Base-by-base conservation (phyloP, 1,284 basidiomycete species). In the Trametes versicolor region DNA sequence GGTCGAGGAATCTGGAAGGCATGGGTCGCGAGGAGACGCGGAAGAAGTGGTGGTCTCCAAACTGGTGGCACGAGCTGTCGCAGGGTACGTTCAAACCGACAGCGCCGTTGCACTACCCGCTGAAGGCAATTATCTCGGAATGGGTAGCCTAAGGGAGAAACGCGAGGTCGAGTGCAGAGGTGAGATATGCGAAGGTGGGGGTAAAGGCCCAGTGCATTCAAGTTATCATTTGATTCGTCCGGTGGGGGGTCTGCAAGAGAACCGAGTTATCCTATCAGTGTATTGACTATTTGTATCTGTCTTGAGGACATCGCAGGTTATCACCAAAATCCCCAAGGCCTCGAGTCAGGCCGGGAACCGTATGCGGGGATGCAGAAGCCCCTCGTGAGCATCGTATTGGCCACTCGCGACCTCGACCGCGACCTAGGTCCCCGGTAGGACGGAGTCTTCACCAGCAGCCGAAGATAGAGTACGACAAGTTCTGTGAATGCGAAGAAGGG, bases 51-150 rank as follows among this genome's bases (percentile, higher is more conserved):
- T 23, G 45, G 21, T 48, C 23, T 9, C 25, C 21, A 23, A 48
- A 48, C 23, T 48, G 21, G 45, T 48, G 45, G 45, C 45, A 48
- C 45, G 45, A 48, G 45, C 45, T 23, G 45, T 48, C 45, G 45
- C 45, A 48, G 21, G 45, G 45, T 3, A 48, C 45, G 45, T 48
- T 48, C 45, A 48, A 13, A 21, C 45, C 45, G 25, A 13, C 45
- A 13, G 7, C 23, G 45, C 45, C 45, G 25, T 48, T 15, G 45
- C 45, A 48, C 2, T 48, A 23, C 23, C 45, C 45, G 21, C 45
- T 48, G 45, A 48, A 48, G 21, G 45, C 45, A 10, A 23, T 48
- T 2, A 48, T 48, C 8, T 23, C 45, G 45, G 45, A 21, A 1
- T 48, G 45, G 10, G 45, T 13, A 2, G 21, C 45, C 23, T 23